Percentiles rank a stretch among this genome's conserved stretches.
These are phyloP conservation scores for Beauveria medogensis DNA, from an alignment of 2,329 filamentous ascomycete species.

Conservation along the genomic window DNA sequence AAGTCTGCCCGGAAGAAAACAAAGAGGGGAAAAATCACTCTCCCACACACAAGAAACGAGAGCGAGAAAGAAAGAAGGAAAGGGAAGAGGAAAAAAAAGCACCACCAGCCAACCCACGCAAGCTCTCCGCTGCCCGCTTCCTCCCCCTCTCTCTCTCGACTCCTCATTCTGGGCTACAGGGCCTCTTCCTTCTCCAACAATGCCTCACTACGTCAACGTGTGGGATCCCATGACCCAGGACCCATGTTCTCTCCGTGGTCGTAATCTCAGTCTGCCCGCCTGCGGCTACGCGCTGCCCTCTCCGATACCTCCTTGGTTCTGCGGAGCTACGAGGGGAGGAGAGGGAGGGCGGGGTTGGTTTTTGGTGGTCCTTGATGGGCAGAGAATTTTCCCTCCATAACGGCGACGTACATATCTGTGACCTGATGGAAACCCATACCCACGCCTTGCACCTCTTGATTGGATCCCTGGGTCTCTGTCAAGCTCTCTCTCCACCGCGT, in stretches of 20 bases:
- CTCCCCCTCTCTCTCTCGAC: not conserved
- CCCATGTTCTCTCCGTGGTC: not conserved
- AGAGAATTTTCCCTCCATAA: not conserved
- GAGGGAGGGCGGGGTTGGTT: not conserved
- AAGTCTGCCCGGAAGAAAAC: not conserved
- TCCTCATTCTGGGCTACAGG: not conserved
- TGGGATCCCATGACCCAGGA: slow-evolving; percentile 6
- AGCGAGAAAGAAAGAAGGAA: not conserved
- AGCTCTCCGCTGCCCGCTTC: not conserved
- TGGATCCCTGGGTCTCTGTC: not conserved
- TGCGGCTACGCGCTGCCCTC: not conserved
- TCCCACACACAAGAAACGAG: not conserved
- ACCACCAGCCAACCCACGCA: not conserved
- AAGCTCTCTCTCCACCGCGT: not conserved
- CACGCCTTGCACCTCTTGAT: not conserved
- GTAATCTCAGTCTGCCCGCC: not conserved
- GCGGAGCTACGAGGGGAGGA: not conserved
- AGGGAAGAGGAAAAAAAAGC: not conserved
- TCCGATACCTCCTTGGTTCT: not conserved
- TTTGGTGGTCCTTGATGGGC: slow-evolving; percentile 5
- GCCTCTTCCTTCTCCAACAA: not conserved
- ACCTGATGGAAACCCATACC: slow-evolving; percentile 7
- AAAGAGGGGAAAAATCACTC: not conserved
- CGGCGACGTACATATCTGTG: not conserved
- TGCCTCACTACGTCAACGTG: not conserved